Evolutionary conservation across 2,329 filamentous ascomycete genomes (phyloP).

Genomic region (Tothia fuscella): DNA sequence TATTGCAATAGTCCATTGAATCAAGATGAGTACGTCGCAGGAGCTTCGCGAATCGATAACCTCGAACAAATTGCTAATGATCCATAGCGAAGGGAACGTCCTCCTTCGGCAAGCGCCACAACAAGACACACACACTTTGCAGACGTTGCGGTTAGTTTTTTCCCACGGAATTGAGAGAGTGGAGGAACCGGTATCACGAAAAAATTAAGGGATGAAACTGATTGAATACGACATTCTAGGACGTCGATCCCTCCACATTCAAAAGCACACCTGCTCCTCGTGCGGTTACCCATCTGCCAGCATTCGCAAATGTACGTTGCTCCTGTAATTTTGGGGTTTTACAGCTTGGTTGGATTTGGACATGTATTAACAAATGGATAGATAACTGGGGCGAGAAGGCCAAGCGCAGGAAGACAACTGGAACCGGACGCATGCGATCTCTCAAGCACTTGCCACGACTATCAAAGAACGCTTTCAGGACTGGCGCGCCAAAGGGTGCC

Average conservation of each 20-base stretch:
- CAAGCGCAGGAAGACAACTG: conserved; percentile 99
- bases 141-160: conserved; percentile 83
- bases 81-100: conserved; percentile 62
- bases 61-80: too few species aligned
- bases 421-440: conserved; percentile 90
- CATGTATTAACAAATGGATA: conserved; percentile 27
- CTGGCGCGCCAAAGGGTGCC: conserved; percentile 72
- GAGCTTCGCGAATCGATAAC: too few species aligned
- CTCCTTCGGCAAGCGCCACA: conserved; percentile 74
- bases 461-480: conserved; percentile 98
- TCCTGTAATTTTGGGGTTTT: background rate
- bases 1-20: too few species aligned
- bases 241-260: conserved; percentile 95
- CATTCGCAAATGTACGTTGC: conserved; percentile 89
- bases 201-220: conserved; percentile 18
- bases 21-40: too few species aligned
- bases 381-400: conserved; percentile 99
- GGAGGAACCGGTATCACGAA: conserved; percentile 13
- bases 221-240: conserved; percentile 40
- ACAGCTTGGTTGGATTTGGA: conserved; percentile 2
- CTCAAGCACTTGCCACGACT: conserved; percentile 83
- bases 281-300: conserved; percentile 98
- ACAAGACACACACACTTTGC: conserved; percentile 97
- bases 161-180: conserved; percentile 12
- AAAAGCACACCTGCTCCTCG: conserved; percentile 94